Conservation (phyloP, 345 rosid species). For the Orychophragmus violaceus region DNA sequence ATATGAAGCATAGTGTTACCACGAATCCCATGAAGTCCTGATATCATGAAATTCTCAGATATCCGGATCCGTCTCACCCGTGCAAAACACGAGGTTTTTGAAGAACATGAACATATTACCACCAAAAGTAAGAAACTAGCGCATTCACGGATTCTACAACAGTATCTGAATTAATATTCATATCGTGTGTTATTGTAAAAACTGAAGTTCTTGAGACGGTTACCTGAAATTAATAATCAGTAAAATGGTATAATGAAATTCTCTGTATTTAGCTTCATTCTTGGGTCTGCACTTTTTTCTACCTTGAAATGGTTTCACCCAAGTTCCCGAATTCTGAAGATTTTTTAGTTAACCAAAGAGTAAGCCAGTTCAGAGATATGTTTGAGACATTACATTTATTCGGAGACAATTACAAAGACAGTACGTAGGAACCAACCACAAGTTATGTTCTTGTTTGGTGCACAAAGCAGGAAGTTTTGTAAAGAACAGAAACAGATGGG, state of each 20-base stretch:
- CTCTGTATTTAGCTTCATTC: not conserved
- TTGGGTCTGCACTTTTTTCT: not conserved
- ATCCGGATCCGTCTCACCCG: too few species aligned
- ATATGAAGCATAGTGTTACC: too few species aligned
- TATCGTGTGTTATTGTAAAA: slow-evolving; percentile 15
- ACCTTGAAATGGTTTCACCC: not conserved
- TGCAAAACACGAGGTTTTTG: too few species aligned
- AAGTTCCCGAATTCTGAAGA: not conserved
- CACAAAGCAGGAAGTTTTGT: not conserved
- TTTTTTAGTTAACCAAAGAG: too few species aligned
- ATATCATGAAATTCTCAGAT: too few species aligned
- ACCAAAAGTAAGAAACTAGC: too few species aligned
- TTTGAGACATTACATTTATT: not conserved
- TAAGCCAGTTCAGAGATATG: too few species aligned
- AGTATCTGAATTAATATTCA: not conserved
- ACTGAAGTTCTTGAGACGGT: slow-evolving; percentile 14
- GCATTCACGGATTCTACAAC: not conserved
- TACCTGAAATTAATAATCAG: not conserved
- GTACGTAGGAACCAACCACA: not conserved
- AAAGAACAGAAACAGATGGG: not conserved
- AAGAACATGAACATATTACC: too few species aligned
- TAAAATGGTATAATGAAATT: not conserved
- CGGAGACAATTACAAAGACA: not conserved
- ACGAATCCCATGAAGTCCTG: too few species aligned
- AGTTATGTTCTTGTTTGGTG: not conserved